Evolutionary conservation across 1,284 basidiomycete genomes (phyloP), one percentile per base, ranked within the genome.

Genomic region (Termitomyces sp.): DNA sequence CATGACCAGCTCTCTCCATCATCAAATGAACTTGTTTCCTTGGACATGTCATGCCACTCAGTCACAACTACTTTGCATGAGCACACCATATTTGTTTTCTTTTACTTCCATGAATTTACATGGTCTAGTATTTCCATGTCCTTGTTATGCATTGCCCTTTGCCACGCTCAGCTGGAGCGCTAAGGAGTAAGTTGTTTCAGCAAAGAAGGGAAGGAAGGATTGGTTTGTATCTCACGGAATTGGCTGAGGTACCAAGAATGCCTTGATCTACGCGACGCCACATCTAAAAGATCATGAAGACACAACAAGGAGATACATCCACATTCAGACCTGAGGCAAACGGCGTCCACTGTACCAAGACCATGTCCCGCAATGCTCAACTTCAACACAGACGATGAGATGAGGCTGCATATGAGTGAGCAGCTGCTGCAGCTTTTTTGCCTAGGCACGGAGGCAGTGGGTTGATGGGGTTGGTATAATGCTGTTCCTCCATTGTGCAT

Each of bases 161-260:
- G 96, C 1, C 85, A 91, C 54, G 91, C 91, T 28, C 95, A 98
- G 67, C 75, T 78, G n/a, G 83, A 91, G 59, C 77, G 98, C 3
- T 81, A 86, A 5, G 75, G 73, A 5, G 90, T 97, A 50, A n/a
- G n/a, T n/a, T n/a, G 77, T 88, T 1, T 78, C 84, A 6, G 77
- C 84, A 54, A 98, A 98, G 73, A 91, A 92, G 62, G 95, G 21
- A 91, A 89, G 64, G 71, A 71, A 21, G 84, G 89, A 0, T 78
- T 98, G 1, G 80, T 79, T 18, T 74, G 78, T 16, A 81, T 94
- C 55, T 93, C 93, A n/a, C 84, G 85, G 57, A 89, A 93, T 61
- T 81, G 94, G 16, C 79, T 98, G 44, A 93, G 86, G 3, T 92
- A 91, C 66, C 90, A 93, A 65, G 93, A 96, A 63, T 96, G 93